Evolutionary conservation across 164 flowering plant genomes (phyloP).

Genomic region (Taxillus chinensis): DNA sequence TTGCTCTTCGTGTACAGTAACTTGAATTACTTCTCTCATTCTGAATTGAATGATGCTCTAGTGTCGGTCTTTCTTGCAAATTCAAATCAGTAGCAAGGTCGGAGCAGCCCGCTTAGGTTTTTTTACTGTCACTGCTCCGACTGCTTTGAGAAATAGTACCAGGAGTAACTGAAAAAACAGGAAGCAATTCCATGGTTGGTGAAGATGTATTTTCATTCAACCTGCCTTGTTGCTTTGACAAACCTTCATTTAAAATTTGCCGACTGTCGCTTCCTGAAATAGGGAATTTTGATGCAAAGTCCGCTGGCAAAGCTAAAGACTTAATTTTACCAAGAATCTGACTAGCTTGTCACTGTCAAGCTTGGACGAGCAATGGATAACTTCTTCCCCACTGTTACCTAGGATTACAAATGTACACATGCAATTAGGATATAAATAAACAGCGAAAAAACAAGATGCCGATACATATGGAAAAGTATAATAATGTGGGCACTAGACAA

Average conservation of each 20-base stretch:
- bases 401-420: too few relatives aligned
- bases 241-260: constrained; percentile 21
- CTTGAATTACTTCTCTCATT: too few relatives aligned
- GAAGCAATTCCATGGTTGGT: constrained; percentile 59
- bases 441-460: neutral
- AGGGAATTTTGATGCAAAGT: constrained; percentile 33
- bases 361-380: constrained; percentile 14
- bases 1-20: too few relatives aligned
- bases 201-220: constrained; percentile 26
- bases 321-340: constrained; percentile 71
- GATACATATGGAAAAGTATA: neutral
- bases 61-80: too few relatives aligned
- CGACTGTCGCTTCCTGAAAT: constrained; percentile 20
- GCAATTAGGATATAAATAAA: too few relatives aligned
- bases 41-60: too few relatives aligned
- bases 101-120: too few relatives aligned
- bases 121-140: neutral
- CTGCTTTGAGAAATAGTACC: constrained; percentile 36
- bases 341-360: constrained; percentile 51
- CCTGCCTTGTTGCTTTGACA: constrained; percentile 24
- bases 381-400: constrained; percentile 24
- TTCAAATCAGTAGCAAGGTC: too few relatives aligned
- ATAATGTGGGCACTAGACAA: constrained; percentile 69
- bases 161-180: constrained; percentile 49
- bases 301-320: constrained; percentile 41